Base-by-base conservation (phyloP, 2,329 filamentous ascomycete species). In the Clarireedia paspali region DNA sequence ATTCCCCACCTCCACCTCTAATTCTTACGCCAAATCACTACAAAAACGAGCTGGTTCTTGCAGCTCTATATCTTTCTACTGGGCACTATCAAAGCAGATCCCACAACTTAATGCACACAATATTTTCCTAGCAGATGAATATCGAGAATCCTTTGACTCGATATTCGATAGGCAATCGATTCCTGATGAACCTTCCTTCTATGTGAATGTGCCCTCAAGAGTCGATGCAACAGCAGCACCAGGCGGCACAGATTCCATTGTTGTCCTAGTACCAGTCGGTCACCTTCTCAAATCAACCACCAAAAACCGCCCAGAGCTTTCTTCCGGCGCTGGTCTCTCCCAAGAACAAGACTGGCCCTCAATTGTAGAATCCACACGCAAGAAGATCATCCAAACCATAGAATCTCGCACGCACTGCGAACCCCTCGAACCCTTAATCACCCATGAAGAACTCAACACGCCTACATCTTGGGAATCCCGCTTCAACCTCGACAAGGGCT, bases 61-160 rank as follows among this genome's bases (percentile, higher is more conserved):
- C 71, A 87, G 82, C 60, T 86, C 83, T 57, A 87, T 90, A 62
- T 88, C 84, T 5, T 90, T 90, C 71, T 90, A 89, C 74, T 91
- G 85, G 86, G 79, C 81, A 2, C 75, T 89, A 20, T 75, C 81
- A 57, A 73, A 75, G 50, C 75, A 77, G 51, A 72, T 89, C 1
- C 79, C 81, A 0, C 78, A 87, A 68, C 77, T 91, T 2, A 74
- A 77, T 17, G 80, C 83, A 0, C 87, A 91, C 71, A 91, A 90
- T 68, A 88, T 90, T 64, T 91, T 91, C 73, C 78, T 90, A 6
- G 85, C 87, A 2, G 82, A 88, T 62, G 77, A 86, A 60, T 91
- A 89, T 68, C 76, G 76, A 50, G 83, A 87, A 63, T 84, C 79
- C n/a, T 90, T 90, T 64, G 86, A 90, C 68, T 78, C 80, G 57